These are phyloP conservation scores for Arachnopeziza araneosa DNA, from an alignment of 2,329 filamentous ascomycete species.

Conservation along the genomic window DNA sequence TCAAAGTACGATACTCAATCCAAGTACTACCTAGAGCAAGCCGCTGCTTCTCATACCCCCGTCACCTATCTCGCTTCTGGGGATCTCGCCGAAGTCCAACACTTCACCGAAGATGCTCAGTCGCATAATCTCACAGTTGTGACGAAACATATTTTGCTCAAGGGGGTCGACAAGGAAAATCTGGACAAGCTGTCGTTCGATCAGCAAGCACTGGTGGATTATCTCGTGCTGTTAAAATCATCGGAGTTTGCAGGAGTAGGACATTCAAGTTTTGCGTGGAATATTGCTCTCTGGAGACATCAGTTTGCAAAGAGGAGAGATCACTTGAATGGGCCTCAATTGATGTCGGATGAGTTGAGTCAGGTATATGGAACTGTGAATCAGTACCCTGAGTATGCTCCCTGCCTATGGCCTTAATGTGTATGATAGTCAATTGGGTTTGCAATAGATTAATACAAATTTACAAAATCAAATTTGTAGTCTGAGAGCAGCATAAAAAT, in stretches of 20 bases:
- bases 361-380: slow-evolving; percentile 18
- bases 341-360: slow-evolving; percentile 25
- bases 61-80: slow-evolving; percentile 41
- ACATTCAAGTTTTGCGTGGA: slow-evolving; percentile 42
- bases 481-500: no score
- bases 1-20: slow-evolving; percentile 29
- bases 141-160: slow-evolving; percentile 38
- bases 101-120: slow-evolving; percentile 33
- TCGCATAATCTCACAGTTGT: slow-evolving; percentile 35
- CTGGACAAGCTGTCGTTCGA: slow-evolving; percentile 38
- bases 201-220: slow-evolving; percentile 44
- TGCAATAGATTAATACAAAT: neutral
- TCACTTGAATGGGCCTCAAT: slow-evolving; percentile 18
- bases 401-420: slow-evolving; percentile 23
- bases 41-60: slow-evolving; percentile 20
- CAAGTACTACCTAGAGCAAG: slow-evolving; percentile 32
- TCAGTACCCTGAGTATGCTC: slow-evolving; percentile 15
- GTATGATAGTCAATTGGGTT: neutral
- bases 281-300: slow-evolving; percentile 34
- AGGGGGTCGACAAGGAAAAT: slow-evolving; percentile 26
- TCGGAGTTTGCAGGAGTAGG: slow-evolving; percentile 38
- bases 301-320: slow-evolving; percentile 9
- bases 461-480: no score
- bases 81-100: slow-evolving; percentile 31
- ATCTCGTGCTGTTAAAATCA: slow-evolving; percentile 41